Evolutionary conservation across 345 rosid species (phyloP).

Genomic region (Brassica cretica): DNA sequence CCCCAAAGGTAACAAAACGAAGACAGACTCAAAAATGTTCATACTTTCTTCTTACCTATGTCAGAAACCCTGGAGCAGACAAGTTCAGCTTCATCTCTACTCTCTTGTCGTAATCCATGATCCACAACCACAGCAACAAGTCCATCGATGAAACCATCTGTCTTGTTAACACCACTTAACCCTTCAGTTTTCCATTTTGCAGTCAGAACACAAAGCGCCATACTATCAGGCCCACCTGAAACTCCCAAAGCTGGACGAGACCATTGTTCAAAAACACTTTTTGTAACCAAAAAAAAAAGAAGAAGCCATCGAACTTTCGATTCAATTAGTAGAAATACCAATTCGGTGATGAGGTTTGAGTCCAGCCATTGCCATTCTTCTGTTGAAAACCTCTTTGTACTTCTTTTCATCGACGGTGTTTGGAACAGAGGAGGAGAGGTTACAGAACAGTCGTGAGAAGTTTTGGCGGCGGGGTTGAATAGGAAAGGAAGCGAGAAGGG

Average conservation of each 20-base stretch:
- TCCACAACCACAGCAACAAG: conserved; percentile 83
- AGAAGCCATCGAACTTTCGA: conserved; percentile 4
- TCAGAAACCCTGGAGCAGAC: conserved; percentile 66
- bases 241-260: conserved; percentile 70
- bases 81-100: conserved; percentile 67
- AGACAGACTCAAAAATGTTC: not conserved
- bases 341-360: conserved; percentile 81
- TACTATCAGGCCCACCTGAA: conserved; percentile 96
- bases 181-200: conserved; percentile 79
- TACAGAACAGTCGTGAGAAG: conserved; percentile 50
- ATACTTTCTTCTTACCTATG: conserved; percentile 53
- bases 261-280: not conserved
- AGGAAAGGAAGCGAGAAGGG: conserved; percentile 29
- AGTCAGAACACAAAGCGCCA: conserved; percentile 79
- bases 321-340: conserved; percentile 47
- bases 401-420: conserved; percentile 36
- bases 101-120: conserved; percentile 79
- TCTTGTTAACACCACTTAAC: conserved; percentile 30
- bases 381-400: conserved; percentile 59
- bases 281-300: not conserved
- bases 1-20: conserved; percentile 2
- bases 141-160: conserved; percentile 63
- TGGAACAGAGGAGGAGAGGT: conserved; percentile 36
- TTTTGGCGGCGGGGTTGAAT: conserved; percentile 28
- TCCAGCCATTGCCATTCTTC: conserved; percentile 80